These are phyloP conservation scores for Echium plantagineum DNA, from an alignment of 257 asterid species.

Conservation along the genomic window DNA sequence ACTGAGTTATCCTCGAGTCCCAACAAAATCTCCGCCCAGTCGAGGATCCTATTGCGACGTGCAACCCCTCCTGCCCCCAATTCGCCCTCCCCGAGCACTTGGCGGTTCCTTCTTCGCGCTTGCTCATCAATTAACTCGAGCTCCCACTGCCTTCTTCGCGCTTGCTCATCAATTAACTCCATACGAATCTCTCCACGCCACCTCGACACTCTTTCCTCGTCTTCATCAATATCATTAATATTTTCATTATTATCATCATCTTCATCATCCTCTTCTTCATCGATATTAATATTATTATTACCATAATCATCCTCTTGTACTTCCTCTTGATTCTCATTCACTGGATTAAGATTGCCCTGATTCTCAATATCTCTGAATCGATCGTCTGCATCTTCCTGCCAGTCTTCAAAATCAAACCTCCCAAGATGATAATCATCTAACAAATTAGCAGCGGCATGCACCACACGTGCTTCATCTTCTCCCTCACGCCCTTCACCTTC, in stretches of 20 bases:
- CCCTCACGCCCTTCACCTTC: too few relatives aligned
- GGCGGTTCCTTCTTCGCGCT: slow-evolving; percentile 37
- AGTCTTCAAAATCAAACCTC: too few relatives aligned
- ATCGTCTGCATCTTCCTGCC: too few relatives aligned
- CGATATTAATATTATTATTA: slow-evolving; percentile 10
- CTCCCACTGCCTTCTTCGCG: too few relatives aligned
- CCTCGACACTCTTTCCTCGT: slow-evolving; percentile 33
- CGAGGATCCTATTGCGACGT: slow-evolving; percentile 59
- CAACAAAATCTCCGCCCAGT: slow-evolving; percentile 87
- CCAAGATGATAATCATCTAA: too few relatives aligned
- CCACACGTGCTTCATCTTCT: too few relatives aligned
- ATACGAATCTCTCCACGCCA: slow-evolving; percentile 21
- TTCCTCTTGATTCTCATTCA: too few relatives aligned
- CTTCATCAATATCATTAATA: slow-evolving; percentile 24
- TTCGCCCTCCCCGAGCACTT: slow-evolving; percentile 23
- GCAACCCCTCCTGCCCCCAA: slow-evolving; percentile 38
- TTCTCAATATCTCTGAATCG: too few relatives aligned
- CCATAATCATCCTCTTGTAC: too few relatives aligned
- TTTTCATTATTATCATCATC: slow-evolving; percentile 30
- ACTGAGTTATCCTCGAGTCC: slow-evolving; percentile 82
- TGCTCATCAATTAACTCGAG: slow-evolving; percentile 25
- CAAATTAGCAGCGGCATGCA: too few relatives aligned
- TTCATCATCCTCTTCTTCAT: slow-evolving; percentile 26
- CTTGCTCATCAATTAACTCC: too few relatives aligned
- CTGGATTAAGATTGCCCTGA: too few relatives aligned